Evolutionary conservation across 352 stramenopile species (phyloP).

Genomic region (Pythium insidiosum): DNA sequence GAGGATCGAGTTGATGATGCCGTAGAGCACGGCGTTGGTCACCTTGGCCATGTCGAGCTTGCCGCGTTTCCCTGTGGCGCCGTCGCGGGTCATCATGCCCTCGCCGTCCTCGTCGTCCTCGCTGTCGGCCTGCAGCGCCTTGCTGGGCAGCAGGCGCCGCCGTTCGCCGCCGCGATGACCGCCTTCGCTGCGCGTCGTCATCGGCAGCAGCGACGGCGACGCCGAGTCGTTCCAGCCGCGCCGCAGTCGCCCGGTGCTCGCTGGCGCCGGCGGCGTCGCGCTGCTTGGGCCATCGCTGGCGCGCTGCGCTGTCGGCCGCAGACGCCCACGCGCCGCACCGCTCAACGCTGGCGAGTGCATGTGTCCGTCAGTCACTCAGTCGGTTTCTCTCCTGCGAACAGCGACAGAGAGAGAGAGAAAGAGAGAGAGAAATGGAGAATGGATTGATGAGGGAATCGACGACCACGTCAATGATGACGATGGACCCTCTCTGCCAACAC

Average conservation of each 20-base stretch:
- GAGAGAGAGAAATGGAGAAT: too few relatives aligned
- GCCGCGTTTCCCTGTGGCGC: conserved; percentile 25
- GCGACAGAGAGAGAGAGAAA: too few relatives aligned
- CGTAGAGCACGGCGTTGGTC: conserved; percentile 76
- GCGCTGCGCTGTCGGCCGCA: conserved; percentile 21
- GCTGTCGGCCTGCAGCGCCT: background rate
- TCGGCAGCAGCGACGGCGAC: conserved; percentile 5
- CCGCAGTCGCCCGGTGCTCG: background rate
- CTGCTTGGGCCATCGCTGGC: conserved; percentile 3
- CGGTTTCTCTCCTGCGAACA: too few relatives aligned
- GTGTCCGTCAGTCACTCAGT: too few relatives aligned
- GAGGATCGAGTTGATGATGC: conserved; percentile 92
- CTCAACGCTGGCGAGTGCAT: conserved; percentile 68
- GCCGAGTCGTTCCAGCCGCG: conserved; percentile 12
- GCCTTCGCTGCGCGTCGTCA: background rate
- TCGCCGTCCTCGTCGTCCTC: conserved; percentile 1
- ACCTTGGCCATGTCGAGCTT: conserved; percentile 24
- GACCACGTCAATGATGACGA: too few relatives aligned
- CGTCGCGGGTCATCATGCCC: conserved; percentile 3
- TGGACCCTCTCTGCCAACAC: too few relatives aligned
- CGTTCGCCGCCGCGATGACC: conserved; percentile 5
- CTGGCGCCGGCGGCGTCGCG: background rate
- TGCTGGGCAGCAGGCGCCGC: conserved; percentile 4
- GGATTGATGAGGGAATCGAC: too few relatives aligned
- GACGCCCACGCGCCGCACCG: conserved; percentile 35